Conservation (phyloP, 306 rosid species). For the Cicer cuneatum region DNA sequence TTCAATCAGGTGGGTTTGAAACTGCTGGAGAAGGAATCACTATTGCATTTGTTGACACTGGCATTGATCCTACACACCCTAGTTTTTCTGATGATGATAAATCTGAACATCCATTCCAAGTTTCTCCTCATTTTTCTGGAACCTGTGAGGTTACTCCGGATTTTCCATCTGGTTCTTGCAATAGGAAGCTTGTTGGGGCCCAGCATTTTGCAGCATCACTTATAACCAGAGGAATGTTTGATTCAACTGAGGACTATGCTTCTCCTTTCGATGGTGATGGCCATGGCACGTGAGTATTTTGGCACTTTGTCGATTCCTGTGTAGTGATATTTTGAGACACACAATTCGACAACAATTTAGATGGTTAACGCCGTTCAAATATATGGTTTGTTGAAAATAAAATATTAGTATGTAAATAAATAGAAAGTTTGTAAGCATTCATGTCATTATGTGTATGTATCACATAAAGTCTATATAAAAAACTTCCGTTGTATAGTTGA, state of each 20-base stretch:
- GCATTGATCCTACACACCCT: constrained; percentile 91
- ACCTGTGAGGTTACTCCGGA: constrained; percentile 85
- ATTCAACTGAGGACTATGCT: constrained; percentile 77
- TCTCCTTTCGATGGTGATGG: constrained; percentile 98
- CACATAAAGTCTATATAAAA: too few species aligned
- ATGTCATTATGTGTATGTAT: too few species aligned
- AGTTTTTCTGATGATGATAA: constrained; percentile 80
- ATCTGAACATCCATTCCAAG: constrained; percentile 57
- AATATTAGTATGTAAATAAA: too few species aligned
- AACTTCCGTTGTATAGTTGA: too few species aligned
- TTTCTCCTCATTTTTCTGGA: constrained; percentile 82
- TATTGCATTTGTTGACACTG: constrained; percentile 91
- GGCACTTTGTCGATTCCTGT: background rate
- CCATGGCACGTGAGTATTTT: constrained; percentile 92
- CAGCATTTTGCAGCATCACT: constrained; percentile 97
- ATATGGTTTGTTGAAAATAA: too few species aligned
- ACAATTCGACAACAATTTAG: too few species aligned
- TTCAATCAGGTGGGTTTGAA: constrained; percentile 79
- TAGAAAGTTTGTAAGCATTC: too few species aligned
- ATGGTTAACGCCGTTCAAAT: too few species aligned
- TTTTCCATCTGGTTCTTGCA: constrained; percentile 98
- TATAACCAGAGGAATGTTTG: constrained; percentile 85
- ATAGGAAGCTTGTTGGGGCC: constrained; percentile 94
- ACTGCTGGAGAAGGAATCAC: constrained; percentile 90
- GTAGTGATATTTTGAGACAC: too few species aligned